phyloP scores from a whole-genome alignment of 768 basidiomycete genomes.

The Amanita rubescens region DNA sequence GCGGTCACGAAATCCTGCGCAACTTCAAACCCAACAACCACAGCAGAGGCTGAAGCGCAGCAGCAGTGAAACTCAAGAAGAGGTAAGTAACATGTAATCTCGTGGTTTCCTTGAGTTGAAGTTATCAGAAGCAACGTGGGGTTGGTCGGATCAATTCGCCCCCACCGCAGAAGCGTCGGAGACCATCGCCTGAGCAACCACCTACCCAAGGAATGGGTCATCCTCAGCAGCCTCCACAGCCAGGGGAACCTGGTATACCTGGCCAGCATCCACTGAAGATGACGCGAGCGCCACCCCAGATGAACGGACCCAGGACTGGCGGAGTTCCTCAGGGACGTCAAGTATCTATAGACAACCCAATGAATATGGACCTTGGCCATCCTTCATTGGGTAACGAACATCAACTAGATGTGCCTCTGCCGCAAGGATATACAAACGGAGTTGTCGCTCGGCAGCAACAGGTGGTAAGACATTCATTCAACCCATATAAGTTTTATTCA shows the following conservation, averaged over 20 bases:
- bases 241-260: slow-evolving; percentile 3
- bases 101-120: neutral
- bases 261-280: slow-evolving; percentile 5
- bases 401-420: neutral
- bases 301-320: too few relatives aligned
- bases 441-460: neutral
- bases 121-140: slow-evolving; percentile 1
- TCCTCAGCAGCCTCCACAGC: slow-evolving; percentile 1
- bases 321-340: slow-evolving; percentile 1
- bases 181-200: slow-evolving; percentile 5
- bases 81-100: slow-evolving; percentile 1
- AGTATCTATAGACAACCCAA: neutral
- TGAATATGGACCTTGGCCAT: slow-evolving; percentile 4
- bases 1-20: slow-evolving; percentile 3
- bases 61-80: slow-evolving; percentile 8
- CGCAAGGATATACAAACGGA: slow-evolving; percentile 5
- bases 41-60: slow-evolving; percentile 7
- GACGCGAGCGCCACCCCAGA: neutral
- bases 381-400: slow-evolving; percentile 1
- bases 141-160: slow-evolving; percentile 7
- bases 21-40: neutral
- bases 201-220: slow-evolving; percentile 1
- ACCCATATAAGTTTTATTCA: slow-evolving; percentile 1
- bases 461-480: slow-evolving; percentile 4
- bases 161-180: slow-evolving; percentile 7